Percentiles rank a stretch among this genome's conserved stretches.
These are phyloP conservation scores for Xylaria digitata DNA, from an alignment of 2,329 filamentous ascomycete species.

Conservation along the genomic window DNA sequence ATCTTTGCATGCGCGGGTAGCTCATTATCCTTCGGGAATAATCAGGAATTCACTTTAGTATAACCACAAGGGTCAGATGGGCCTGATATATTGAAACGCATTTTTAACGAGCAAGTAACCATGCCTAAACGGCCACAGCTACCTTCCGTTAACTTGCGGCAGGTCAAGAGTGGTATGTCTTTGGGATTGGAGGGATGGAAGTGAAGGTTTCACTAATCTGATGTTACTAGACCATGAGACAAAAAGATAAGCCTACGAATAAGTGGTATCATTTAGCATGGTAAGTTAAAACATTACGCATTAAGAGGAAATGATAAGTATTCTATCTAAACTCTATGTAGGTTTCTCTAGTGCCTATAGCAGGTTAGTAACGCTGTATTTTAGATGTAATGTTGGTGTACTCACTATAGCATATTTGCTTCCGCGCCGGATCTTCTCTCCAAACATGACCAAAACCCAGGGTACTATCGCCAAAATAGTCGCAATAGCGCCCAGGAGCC, in stretches of 20 bases:
- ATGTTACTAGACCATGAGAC: background rate
- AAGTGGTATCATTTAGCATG: background rate
- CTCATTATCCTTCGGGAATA: too few relatives aligned
- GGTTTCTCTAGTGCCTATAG: constrained; percentile 29
- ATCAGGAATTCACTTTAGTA: too few relatives aligned
- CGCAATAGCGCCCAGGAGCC: constrained; percentile 79
- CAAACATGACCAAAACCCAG: constrained; percentile 85
- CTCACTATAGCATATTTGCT: constrained; percentile 79
- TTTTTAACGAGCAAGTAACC: too few relatives aligned
- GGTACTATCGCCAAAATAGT: constrained; percentile 79
- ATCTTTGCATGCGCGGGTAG: too few relatives aligned
- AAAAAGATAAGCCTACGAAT: background rate
- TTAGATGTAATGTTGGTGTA: background rate
- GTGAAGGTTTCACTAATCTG: too few relatives aligned
- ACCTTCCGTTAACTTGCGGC: too few relatives aligned
- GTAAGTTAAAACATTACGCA: background rate
- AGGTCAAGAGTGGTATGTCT: too few relatives aligned
- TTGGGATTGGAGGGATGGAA: too few relatives aligned
- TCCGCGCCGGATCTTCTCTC: constrained; percentile 77
- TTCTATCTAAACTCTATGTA: constrained; percentile 5
- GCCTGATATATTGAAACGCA: too few relatives aligned
- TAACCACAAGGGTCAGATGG: too few relatives aligned
- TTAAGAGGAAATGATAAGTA: background rate
- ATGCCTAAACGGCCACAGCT: too few relatives aligned
- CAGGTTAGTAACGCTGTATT: constrained; percentile 16